Evolutionary conservation across 331 rosid genomes (phyloP).

Genomic region (Quercus lobata): DNA sequence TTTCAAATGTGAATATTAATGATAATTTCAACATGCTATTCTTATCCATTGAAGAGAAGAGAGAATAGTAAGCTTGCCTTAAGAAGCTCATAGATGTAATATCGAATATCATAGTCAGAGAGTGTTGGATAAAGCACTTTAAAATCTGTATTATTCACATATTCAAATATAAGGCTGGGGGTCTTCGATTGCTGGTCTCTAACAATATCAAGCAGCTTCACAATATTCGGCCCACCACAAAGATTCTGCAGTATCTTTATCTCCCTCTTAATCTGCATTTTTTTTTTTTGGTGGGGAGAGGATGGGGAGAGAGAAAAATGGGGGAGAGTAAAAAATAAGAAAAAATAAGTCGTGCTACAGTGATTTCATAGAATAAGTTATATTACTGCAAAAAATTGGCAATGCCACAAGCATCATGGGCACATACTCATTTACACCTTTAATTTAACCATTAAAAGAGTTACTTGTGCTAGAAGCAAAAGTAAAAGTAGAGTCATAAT

Average conservation of each 20-base stretch:
- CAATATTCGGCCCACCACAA: slow-evolving; percentile 87
- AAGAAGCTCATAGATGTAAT: slow-evolving; percentile 77
- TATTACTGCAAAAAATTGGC: not conserved
- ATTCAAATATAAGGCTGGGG: slow-evolving; percentile 83
- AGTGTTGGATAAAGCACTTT: slow-evolving; percentile 89
- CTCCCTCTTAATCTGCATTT: slow-evolving; percentile 90
- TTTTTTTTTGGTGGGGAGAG: not conserved
- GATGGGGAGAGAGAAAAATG: not conserved
- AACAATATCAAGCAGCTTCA: slow-evolving; percentile 92
- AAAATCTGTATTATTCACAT: slow-evolving; percentile 90
- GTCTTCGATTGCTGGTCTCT: slow-evolving; percentile 97
- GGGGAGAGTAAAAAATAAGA: not conserved
- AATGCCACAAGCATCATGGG: not conserved
- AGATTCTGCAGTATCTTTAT: slow-evolving; percentile 93
- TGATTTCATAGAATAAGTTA: not conserved
- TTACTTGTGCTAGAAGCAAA: too few relatives aligned
- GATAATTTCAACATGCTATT: not conserved
- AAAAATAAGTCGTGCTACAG: not conserved
- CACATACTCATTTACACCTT: not conserved
- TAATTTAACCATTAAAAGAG: not conserved
- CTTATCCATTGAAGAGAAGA: not conserved
- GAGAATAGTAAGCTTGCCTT: slow-evolving; percentile 52
- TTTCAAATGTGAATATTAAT: not conserved
- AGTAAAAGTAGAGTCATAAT: not conserved
- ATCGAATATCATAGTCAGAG: slow-evolving; percentile 78